A percentile compares a stretch with the other conserved stretches of the same genome.
phyloP scores from a whole-genome alignment of 768 basidiomycete species.

The Panellus pusillus region DNA sequence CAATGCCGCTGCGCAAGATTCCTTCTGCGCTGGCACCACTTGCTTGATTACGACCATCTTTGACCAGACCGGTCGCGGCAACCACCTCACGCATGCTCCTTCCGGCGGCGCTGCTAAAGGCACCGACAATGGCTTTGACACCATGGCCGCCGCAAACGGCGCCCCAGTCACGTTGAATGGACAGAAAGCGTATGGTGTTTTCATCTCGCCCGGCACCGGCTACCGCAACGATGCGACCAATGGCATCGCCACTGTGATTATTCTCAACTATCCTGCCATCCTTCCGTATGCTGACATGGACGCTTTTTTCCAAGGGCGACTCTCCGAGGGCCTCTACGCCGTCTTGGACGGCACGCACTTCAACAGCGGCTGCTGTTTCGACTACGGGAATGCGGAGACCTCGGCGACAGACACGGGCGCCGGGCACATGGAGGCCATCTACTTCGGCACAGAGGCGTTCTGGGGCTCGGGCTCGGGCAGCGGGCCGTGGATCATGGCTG shows the following conservation, averaged over 20 bases:
- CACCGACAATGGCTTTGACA: slow-evolving; percentile 11
- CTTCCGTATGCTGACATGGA: background rate
- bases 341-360: slow-evolving; percentile 15
- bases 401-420: slow-evolving; percentile 5
- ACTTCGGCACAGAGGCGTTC: background rate
- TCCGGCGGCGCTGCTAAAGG: background rate
- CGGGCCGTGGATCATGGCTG: slow-evolving; percentile 11
- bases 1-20: slow-evolving; percentile 10
- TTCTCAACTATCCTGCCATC: background rate
- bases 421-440: slow-evolving; percentile 16
- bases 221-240: slow-evolving; percentile 12
- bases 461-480: slow-evolving; percentile 9
- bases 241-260: slow-evolving; percentile 7
- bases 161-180: slow-evolving; percentile 17
- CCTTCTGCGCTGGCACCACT: background rate
- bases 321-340: slow-evolving; percentile 6
- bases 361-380: slow-evolving; percentile 17
- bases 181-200: slow-evolving; percentile 16
- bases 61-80: background rate
- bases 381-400: slow-evolving; percentile 21
- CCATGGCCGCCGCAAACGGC: slow-evolving; percentile 7
- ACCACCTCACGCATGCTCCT: slow-evolving; percentile 12
- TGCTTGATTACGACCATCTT: slow-evolving; percentile 2
- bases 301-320: slow-evolving; percentile 6
- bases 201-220: slow-evolving; percentile 9